phyloP scores from a whole-genome alignment of 2,329 filamentous ascomycete species.

The Massarina eburnea region DNA sequence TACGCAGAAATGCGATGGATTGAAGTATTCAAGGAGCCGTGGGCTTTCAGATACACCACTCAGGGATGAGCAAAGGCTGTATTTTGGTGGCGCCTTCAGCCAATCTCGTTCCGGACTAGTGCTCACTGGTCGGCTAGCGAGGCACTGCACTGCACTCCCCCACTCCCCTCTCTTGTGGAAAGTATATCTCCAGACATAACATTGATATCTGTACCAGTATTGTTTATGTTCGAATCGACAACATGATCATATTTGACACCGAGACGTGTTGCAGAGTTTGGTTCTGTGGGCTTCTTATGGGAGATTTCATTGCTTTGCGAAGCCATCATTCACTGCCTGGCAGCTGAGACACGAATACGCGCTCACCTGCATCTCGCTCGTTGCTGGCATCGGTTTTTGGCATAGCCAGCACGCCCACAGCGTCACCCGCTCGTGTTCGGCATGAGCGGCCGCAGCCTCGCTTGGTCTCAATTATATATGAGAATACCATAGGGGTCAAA shows the following conservation, averaged over 20 bases:
- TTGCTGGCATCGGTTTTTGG: neutral
- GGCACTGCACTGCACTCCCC: neutral
- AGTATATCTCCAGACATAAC: too few species aligned
- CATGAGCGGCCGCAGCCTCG: neutral
- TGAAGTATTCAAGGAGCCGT: too few species aligned
- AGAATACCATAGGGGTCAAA: too few species aligned
- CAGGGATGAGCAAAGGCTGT: too few species aligned
- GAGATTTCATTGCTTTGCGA: neutral
- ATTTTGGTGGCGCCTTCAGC: neutral
- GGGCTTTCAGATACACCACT: too few species aligned
- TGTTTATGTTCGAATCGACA: too few species aligned
- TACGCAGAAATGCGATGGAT: too few species aligned
- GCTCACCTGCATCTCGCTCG: neutral
- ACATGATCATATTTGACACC: too few species aligned
- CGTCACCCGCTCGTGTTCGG: neutral
- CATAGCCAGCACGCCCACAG: neutral
- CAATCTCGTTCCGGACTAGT: neutral
- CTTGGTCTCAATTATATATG: too few species aligned
- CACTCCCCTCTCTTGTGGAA: too few species aligned
- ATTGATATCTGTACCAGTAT: too few species aligned
- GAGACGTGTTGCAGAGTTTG: neutral
- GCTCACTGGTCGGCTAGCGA: neutral
- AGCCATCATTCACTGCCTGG: neutral
- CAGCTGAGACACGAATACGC: slow-evolving; percentile 1
- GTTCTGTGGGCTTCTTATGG: neutral